Conservation (phyloP, 352 stramenopile genomes). For the Globisporangium paroecandrum region DNA sequence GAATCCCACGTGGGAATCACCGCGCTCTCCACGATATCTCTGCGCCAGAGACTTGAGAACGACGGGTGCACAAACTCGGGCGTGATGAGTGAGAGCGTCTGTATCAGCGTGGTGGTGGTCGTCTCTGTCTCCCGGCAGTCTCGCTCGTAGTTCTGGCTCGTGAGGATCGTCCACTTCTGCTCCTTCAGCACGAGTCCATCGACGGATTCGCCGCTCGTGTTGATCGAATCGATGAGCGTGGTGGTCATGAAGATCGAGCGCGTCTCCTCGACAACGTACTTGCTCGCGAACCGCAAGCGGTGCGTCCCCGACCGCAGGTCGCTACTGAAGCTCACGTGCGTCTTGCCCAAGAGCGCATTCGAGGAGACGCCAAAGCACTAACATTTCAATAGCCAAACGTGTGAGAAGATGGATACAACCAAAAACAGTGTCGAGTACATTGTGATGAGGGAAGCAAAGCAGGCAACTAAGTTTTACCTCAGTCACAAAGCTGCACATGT, state of each 20-base stretch:
- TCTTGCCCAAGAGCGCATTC: neutral
- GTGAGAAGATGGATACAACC: no score
- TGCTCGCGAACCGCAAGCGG: neutral
- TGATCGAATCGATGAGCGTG: neutral
- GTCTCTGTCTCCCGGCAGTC: neutral
- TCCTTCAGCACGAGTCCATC: neutral
- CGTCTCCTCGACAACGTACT: neutral
- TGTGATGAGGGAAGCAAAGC: neutral
- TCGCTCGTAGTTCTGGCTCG: neutral
- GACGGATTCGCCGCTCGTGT: neutral
- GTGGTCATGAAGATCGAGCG: neutral
- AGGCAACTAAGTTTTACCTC: neutral
- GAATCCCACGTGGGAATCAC: neutral
- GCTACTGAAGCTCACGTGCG: neutral
- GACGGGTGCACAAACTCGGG: neutral
- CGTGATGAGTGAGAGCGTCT: neutral
- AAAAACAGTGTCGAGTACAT: neutral
- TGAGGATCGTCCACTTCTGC: neutral
- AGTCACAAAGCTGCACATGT: neutral
- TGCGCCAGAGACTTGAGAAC: neutral
- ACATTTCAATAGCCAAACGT: no score
- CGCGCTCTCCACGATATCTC: neutral
- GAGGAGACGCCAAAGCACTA: neutral
- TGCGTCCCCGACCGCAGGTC: neutral
- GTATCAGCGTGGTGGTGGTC: neutral